phyloP scores from a whole-genome alignment of 257 asterid species.

The Hygrophila difformis region DNA sequence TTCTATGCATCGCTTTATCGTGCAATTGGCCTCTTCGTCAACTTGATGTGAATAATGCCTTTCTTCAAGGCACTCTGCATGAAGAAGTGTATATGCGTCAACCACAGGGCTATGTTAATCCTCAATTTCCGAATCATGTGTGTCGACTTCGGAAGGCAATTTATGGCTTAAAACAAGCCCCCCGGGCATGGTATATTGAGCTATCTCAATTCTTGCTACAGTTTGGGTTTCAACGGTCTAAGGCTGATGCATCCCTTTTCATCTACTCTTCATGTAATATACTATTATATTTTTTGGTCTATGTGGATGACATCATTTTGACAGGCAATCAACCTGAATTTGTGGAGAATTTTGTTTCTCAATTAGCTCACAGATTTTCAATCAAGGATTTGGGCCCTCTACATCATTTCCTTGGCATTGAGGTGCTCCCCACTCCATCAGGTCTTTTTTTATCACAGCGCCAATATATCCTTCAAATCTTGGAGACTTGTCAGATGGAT shows the following conservation, averaged over 20 bases:
- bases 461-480: too few species aligned
- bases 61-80: background rate
- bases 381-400: too few species aligned
- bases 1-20: background rate
- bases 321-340: too few species aligned
- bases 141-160: background rate
- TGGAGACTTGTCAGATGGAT: too few species aligned
- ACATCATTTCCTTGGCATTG: too few species aligned
- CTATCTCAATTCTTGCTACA: background rate
- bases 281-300: background rate
- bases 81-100: background rate
- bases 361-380: too few species aligned
- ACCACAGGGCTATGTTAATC: background rate
- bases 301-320: background rate
- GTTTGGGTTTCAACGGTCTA: background rate
- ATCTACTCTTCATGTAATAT: background rate
- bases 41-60: constrained; percentile 10
- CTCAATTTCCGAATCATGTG: background rate
- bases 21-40: background rate
- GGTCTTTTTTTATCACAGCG: too few species aligned
- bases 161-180: background rate
- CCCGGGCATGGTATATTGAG: background rate
- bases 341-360: too few species aligned
- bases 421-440: too few species aligned
- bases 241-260: background rate